Conservation (phyloP, 2,329 filamentous ascomycete genomes). For the Dactylonectria macrodidyma region DNA sequence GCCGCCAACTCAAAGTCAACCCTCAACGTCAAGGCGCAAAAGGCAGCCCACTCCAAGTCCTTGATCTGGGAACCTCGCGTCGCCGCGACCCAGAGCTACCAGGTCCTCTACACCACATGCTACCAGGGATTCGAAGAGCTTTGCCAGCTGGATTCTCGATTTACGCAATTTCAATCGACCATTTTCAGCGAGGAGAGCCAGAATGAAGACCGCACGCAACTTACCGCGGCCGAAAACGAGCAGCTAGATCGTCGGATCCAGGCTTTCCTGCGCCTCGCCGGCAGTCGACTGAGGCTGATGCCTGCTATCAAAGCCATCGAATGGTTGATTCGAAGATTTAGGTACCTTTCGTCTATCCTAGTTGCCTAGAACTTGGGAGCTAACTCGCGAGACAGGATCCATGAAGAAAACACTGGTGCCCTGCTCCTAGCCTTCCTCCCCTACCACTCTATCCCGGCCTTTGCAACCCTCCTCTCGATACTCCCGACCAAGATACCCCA, state of each 20-base stretch:
- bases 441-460: conserved; percentile 89
- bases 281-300: conserved; percentile 83
- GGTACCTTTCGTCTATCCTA: conserved; percentile 65
- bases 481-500: conserved; percentile 81
- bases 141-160: conserved; percentile 87
- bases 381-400: conserved; percentile 71
- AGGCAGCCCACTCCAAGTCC: conserved; percentile 92
- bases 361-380: background rate
- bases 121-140: conserved; percentile 92
- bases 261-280: conserved; percentile 85
- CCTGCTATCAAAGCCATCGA: conserved; percentile 93
- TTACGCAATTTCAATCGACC: conserved; percentile 79
- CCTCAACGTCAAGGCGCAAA: conserved; percentile 93
- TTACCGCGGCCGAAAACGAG: conserved; percentile 85
- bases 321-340: conserved; percentile 93
- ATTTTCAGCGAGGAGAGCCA: conserved; percentile 97
- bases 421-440: conserved; percentile 91
- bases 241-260: conserved; percentile 85
- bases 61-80: conserved; percentile 91
- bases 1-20: conserved; percentile 91
- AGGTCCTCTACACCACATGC: conserved; percentile 89
- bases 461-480: conserved; percentile 89
- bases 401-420: conserved; percentile 88
- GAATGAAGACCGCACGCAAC: conserved; percentile 86
- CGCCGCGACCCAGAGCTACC: conserved; percentile 90